Evolutionary conservation across 768 basidiomycete species (phyloP), one percentile per base, ranked within the genome.

Genomic region (Psilocybe azurescens): DNA sequence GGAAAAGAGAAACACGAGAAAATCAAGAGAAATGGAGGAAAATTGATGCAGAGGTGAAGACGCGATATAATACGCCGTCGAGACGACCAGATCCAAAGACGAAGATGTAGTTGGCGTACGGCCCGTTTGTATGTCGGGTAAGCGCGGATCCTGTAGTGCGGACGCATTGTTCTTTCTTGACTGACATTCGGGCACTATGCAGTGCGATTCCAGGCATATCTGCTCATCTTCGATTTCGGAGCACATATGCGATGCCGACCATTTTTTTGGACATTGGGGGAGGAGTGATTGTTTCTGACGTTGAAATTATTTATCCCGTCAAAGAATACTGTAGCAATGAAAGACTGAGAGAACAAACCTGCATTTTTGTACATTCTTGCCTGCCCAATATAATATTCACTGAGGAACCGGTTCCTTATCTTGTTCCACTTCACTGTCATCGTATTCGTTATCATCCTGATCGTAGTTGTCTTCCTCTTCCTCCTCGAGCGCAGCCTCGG

Each of bases 401-500:
- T 49, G 55, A 49, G 65, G 64, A 62, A 51, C 60, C 30, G 60
- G 57, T 47, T 68, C 67, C 62, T 71, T 69, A 56, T 75, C 72
- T 58, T 64, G 62, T 18, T 72, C 71, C 56, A 70, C 56, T 20
- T 74, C 73, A 55, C 69, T 74, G 41, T 79, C 79, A 36, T 74
- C 77, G n/a, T 77, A 78, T 7, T 77, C 80, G 7, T 79, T 78
- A 6, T 82, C 78, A 18, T 79, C 79, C 4, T 77, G 80, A 39
- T 80, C 76, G 16, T 76, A 77, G 30, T 82, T 77, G 1, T 79
- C 81, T 9, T 88, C 87, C 39, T 85, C 86, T 62, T 89, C 86
- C 67, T 90, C 90, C 70, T 91, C 90, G 56, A 89, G 70, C 0
- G 88, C 89, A 3, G 90, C 89, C 65, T 92, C 89, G 0, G 90